A percentile compares a stretch with the other conserved stretches of the same genome.
phyloP scores from a whole-genome alignment of 768 basidiomycete genomes.

The Phanerodontia chrysosporium region DNA sequence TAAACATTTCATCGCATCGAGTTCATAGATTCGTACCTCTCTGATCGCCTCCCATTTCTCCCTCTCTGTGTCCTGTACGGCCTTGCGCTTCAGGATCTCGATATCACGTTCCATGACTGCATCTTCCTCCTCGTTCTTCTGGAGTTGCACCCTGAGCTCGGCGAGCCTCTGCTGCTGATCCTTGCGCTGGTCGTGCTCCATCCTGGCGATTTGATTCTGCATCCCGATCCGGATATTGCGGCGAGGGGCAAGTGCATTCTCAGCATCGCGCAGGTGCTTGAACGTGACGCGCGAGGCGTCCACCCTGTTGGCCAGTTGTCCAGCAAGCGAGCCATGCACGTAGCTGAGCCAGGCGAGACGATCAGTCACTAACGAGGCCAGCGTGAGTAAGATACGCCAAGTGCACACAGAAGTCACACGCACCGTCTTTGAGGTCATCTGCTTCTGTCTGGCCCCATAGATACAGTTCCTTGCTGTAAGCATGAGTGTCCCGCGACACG shows the following conservation, averaged over 20 bases:
- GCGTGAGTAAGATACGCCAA: conserved; percentile 2
- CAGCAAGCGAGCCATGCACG: conserved; percentile 63
- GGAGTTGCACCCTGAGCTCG: conserved; percentile 69
- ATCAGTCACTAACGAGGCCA: conserved; percentile 55
- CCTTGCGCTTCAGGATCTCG: conserved; percentile 71
- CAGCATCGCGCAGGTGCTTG: conserved; percentile 72
- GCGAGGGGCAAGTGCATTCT: conserved; percentile 54
- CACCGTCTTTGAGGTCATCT: conserved; percentile 75
- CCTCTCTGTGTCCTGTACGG: conserved; percentile 67
- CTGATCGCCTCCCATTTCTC: conserved; percentile 77
- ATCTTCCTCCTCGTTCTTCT: conserved; percentile 61
- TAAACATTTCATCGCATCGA: conserved; percentile 4
- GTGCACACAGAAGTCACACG: not conserved
- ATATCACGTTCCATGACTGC: conserved; percentile 65
- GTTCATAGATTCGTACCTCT: conserved; percentile 47
- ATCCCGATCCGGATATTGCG: conserved; percentile 56
- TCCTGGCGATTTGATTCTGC: conserved; percentile 53
- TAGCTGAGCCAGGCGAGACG: conserved; percentile 80
- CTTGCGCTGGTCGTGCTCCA: conserved; percentile 65
- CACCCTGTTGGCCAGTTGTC: conserved; percentile 55
- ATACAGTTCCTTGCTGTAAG: conserved; percentile 81
- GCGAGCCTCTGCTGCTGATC: conserved; percentile 62
- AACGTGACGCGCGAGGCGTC: conserved; percentile 61
- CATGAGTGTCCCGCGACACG: conserved; percentile 59
- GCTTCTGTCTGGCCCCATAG: conserved; percentile 75